Evolutionary conservation across 2,329 filamentous ascomycete genomes (phyloP), one percentile per base, ranked within the genome.

Genomic region (Thielaviopsis cerberus): DNA sequence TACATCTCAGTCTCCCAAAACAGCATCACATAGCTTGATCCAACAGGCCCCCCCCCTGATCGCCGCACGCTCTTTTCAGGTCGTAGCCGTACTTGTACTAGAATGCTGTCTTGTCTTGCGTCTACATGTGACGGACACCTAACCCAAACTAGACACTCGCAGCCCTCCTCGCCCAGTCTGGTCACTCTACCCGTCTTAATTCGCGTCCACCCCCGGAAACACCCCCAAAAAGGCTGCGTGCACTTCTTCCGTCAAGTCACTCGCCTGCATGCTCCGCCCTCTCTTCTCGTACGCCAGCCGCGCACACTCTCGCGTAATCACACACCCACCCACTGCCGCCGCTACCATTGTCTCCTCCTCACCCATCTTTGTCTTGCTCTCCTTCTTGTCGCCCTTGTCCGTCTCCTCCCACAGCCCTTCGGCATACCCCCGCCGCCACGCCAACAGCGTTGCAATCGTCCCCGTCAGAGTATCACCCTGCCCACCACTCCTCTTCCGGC

Each of bases 401-500:
- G 74, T 70, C 61, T 80, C 76, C 8, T 80, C 82, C 91, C 91
- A 97, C 3, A 96, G 70, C 26, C 77, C 76, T 59, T 95, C 86
- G 57, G 88, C 74, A 69, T 98, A 98, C 23, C 88, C 88, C 68
- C 83, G 83, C 61, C 91, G 78, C 83, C 91, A 98, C 1, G 81
- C 90, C 62, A 97, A 71, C 63, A 98, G 81, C 3, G 92, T 97
- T 1, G 86, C 92, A 63, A 98, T 73, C 34, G 83, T 83, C 1
- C 92, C 92, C 0, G 92, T 97, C 63, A 98, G 73, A 3, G 92
- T 97, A 71, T 98, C 92, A 1, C 92, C 92, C 71, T 98, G 92
- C 0, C 92, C 92, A 53, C 91, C 92, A 59, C 87, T 91, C 63
- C 92, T 77, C 79, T 98, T 98, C 69, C 82, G 71, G 0, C 91